phyloP scores from a whole-genome alignment of 1,284 basidiomycete species.

The Pascua sp. region DNA sequence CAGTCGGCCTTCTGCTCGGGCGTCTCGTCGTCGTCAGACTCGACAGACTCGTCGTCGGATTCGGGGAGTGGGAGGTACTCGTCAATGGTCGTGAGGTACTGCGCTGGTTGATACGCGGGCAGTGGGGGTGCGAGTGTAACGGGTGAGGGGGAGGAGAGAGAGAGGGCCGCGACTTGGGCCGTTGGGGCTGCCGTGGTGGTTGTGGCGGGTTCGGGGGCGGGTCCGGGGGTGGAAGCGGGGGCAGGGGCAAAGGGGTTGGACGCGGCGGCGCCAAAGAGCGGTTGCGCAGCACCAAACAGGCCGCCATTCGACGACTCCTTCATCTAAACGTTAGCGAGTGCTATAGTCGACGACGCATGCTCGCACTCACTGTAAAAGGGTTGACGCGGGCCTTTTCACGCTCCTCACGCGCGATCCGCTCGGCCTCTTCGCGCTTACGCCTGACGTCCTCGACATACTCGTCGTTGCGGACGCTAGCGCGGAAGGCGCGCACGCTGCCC shows the following conservation, averaged over 20 bases:
- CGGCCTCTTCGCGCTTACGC: conserved; percentile 34
- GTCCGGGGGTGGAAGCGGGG: conserved; percentile 6
- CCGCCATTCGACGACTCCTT: too few relatives aligned
- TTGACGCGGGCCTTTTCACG: conserved; percentile 42
- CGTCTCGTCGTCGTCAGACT: conserved; percentile 26
- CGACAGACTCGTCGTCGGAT: conserved; percentile 25
- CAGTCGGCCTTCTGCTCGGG: conserved; percentile 31
- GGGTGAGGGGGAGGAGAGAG: conserved; percentile 15
- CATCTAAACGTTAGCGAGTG: not conserved
- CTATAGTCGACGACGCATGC: conserved; percentile 10
- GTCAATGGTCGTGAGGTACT: conserved; percentile 47
- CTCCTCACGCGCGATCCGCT: conserved; percentile 32
- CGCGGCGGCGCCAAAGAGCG: conserved; percentile 29
- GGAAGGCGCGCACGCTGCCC: conserved; percentile 46
- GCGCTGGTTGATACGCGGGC: conserved; percentile 47
- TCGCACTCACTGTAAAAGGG: conserved; percentile 38
- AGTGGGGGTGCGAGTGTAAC: conserved; percentile 33
- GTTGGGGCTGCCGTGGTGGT: not conserved
- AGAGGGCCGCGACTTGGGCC: conserved; percentile 21
- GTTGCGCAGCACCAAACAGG: conserved; percentile 32
- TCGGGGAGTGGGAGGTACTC: conserved; percentile 44
- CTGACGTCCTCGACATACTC: conserved; percentile 46
- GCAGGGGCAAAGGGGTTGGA: conserved; percentile 24
- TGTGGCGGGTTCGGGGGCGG: not conserved
- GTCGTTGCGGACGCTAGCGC: conserved; percentile 47